Conservation (phyloP, 75 land plant genomes). For the Picea sitchensis region DNA sequence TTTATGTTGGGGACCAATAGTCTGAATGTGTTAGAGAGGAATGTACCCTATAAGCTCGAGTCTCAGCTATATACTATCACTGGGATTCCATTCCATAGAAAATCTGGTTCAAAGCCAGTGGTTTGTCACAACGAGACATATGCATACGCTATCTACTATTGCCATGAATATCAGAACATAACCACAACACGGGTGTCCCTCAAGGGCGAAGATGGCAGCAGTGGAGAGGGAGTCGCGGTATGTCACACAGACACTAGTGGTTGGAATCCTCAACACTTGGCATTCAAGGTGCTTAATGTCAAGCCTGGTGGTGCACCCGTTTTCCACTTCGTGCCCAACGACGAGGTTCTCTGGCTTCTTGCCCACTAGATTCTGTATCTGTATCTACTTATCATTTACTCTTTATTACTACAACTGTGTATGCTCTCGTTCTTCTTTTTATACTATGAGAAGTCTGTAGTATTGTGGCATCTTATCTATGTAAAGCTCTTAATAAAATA, state of each 20-base stretch:
- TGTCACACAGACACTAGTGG: slow-evolving; percentile 61
- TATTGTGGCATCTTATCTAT: no score
- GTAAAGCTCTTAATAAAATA: no score
- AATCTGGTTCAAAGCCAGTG: slow-evolving; percentile 14
- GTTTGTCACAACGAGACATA: slow-evolving; percentile 50
- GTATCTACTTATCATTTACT: no score
- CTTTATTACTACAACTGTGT: no score
- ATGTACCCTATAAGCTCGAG: neutral
- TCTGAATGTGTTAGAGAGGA: slow-evolving; percentile 17
- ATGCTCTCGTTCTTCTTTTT: no score
- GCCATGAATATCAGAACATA: slow-evolving; percentile 29
- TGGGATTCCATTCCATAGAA: slow-evolving; percentile 8
- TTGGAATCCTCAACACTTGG: slow-evolving; percentile 65
- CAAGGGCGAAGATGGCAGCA: slow-evolving; percentile 35
- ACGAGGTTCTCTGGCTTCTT: slow-evolving; percentile 44
- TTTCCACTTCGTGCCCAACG: slow-evolving; percentile 62
- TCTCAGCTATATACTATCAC: slow-evolving; percentile 18
- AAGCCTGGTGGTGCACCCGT: slow-evolving; percentile 43
- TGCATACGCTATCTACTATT: slow-evolving; percentile 52
- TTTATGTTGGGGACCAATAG: slow-evolving; percentile 28
- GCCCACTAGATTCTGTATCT: neutral
- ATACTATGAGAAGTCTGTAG: no score
- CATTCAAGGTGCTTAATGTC: slow-evolving; percentile 50
- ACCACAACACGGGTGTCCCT: slow-evolving; percentile 27
- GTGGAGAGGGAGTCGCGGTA: slow-evolving; percentile 37